Evolutionary conservation across 345 rosid species (phyloP).

Genomic region (Limnanthes douglasii): DNA sequence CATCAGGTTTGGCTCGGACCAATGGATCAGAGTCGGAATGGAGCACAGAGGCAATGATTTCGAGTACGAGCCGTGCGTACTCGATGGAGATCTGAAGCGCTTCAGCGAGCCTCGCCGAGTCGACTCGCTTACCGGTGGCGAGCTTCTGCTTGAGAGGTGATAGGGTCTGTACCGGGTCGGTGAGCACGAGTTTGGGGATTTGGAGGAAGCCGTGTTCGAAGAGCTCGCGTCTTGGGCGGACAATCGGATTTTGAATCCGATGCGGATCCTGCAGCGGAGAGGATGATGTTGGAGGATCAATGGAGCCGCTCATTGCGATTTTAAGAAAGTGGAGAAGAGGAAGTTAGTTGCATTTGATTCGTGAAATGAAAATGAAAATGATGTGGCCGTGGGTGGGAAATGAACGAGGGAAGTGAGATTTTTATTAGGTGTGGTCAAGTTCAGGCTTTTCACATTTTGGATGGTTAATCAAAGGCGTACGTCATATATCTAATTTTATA

Average conservation of each 20-base stretch:
- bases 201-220: conserved; percentile 95
- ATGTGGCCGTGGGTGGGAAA: too few relatives aligned
- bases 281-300: too few relatives aligned
- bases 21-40: conserved; percentile 66
- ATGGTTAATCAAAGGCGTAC: too few relatives aligned
- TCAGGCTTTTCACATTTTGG: too few relatives aligned
- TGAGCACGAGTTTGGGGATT: conserved; percentile 62
- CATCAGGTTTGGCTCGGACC: conserved; percentile 32
- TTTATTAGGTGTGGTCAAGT: too few relatives aligned
- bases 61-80: conserved; percentile 71
- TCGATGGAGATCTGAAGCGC: conserved; percentile 71
- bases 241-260: conserved; percentile 11
- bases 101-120: conserved; percentile 51
- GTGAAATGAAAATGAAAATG: too few relatives aligned
- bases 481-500: too few relatives aligned
- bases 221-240: conserved; percentile 87
- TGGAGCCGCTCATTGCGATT: too few relatives aligned
- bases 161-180: conserved; percentile 61
- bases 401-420: too few relatives aligned
- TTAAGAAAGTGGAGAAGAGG: too few relatives aligned
- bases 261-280: conserved; percentile 12
- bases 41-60: conserved; percentile 74
- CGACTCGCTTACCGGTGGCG: conserved; percentile 28
- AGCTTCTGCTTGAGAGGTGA: conserved; percentile 51
- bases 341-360: too few relatives aligned